Percentiles rank a stretch among this genome's conserved stretches.
phyloP scores from a whole-genome alignment of 805 yeast species.

The Ogataea haglerorum region DNA sequence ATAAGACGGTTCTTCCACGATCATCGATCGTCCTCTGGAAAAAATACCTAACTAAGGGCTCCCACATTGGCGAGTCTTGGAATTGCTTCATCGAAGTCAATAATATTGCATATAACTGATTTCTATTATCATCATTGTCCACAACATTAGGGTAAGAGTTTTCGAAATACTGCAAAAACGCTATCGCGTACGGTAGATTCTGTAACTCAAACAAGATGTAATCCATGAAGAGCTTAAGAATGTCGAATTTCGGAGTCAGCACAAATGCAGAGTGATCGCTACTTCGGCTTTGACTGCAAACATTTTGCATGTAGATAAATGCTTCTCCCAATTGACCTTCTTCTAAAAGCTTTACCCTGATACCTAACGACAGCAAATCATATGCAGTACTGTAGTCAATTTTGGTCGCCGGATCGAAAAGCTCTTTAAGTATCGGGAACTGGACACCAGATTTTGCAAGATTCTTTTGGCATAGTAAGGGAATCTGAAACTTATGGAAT shows the following conservation, averaged over 20 bases:
- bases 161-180: slow-evolving; percentile 14
- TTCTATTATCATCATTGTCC: slow-evolving; percentile 2
- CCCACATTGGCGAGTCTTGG: slow-evolving; percentile 19
- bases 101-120: slow-evolving; percentile 12
- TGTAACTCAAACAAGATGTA: slow-evolving; percentile 8
- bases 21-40: slow-evolving; percentile 15
- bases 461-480: slow-evolving; percentile 7
- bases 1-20: slow-evolving; percentile 1
- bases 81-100: slow-evolving; percentile 17
- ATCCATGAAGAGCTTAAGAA: slow-evolving; percentile 10
- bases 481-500: slow-evolving; percentile 8
- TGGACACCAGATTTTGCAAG: slow-evolving; percentile 4
- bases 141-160: slow-evolving; percentile 4
- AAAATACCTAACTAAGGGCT: slow-evolving; percentile 15
- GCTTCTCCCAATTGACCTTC: slow-evolving; percentile 3
- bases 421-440: slow-evolving; percentile 11
- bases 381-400: neutral
- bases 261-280: neutral
- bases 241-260: slow-evolving; percentile 2
- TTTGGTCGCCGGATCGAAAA: neutral
- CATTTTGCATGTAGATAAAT: slow-evolving; percentile 5
- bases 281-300: neutral
- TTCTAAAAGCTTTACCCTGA: slow-evolving; percentile 1
- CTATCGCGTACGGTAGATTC: slow-evolving; percentile 23
- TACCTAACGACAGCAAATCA: slow-evolving; percentile 5